Conservation (phyloP, 208 protist genomes). For the Acanthamoeba royreba region DNA sequence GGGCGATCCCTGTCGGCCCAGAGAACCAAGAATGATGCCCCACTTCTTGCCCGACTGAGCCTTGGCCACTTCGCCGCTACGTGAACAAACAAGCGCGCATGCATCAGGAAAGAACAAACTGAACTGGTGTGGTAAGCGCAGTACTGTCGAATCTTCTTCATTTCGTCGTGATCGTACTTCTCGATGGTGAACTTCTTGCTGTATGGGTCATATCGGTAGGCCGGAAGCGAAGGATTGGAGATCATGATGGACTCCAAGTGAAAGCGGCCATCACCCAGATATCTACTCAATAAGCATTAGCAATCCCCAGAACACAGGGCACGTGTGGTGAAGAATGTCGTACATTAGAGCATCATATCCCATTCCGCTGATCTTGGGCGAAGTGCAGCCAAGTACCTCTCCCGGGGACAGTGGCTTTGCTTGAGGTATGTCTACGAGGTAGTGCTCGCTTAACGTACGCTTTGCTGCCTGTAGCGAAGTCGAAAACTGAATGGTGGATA, state of each 20-base stretch:
- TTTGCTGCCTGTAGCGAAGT: conserved; percentile 89
- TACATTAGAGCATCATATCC: conserved; percentile 56
- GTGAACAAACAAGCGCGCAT: no score
- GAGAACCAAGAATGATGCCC: conserved; percentile 95
- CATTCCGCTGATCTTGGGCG: conserved; percentile 83
- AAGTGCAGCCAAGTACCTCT: conserved; percentile 98
- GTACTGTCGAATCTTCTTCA: conserved; percentile 90
- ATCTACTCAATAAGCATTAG: conserved; percentile 73
- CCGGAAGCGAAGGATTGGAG: conserved; percentile 89
- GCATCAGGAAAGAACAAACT: no score
- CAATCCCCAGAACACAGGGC: neutral
- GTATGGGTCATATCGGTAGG: conserved; percentile 95
- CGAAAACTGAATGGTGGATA: conserved; percentile 97
- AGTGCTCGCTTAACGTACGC: conserved; percentile 79
- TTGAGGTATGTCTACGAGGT: conserved; percentile 90
- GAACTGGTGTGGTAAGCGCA: no score
- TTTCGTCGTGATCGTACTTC: conserved; percentile 90
- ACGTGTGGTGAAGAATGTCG: no score
- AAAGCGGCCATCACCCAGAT: conserved; percentile 97
- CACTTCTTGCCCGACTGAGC: conserved; percentile 85
- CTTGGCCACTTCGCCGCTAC: conserved; percentile 81
- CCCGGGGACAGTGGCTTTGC: conserved; percentile 93
- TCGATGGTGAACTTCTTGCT: conserved; percentile 91
- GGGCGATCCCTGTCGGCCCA: conserved; percentile 95
- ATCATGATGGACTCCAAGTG: conserved; percentile 98